A percentile compares a stretch with the other conserved stretches of the same genome.
Conservation (phyloP, 768 basidiomycete genomes). For the Xerocomellus intermedius region DNA sequence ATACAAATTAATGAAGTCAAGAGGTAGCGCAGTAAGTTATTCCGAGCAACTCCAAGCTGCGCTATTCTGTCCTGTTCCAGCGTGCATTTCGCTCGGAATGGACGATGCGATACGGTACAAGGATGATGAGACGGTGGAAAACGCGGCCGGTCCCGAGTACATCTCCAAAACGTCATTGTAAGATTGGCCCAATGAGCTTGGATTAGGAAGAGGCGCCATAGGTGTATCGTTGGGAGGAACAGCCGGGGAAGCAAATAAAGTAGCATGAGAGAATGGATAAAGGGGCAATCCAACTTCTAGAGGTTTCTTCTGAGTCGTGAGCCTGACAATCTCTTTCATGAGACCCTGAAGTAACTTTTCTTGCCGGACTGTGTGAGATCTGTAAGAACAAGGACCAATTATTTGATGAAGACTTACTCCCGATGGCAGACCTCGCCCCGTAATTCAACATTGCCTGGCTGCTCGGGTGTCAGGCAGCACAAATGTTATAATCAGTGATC, state of each 20-base stretch:
- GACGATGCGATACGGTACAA: constrained; percentile 8
- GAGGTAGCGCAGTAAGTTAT: constrained; percentile 1
- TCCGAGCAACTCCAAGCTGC: constrained; percentile 7
- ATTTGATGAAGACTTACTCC: constrained; percentile 51
- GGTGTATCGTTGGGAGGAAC: constrained; percentile 30
- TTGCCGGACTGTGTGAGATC: constrained; percentile 60
- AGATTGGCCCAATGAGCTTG: constrained; percentile 7
- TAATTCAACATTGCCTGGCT: constrained; percentile 86
- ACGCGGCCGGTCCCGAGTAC: constrained; percentile 4
- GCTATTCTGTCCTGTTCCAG: constrained; percentile 4
- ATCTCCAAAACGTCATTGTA: constrained; percentile 7
- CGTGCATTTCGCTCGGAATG: constrained; percentile 5
- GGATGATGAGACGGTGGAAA: not conserved
- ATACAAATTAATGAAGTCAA: constrained; percentile 7
- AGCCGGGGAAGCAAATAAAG: constrained; percentile 55
- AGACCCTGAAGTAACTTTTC: constrained; percentile 78
- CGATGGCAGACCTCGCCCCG: constrained; percentile 76
- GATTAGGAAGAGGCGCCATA: constrained; percentile 31
- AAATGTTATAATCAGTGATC: not conserved
- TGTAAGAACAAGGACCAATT: constrained; percentile 2
- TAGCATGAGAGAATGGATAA: constrained; percentile 75
- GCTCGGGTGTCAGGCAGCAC: constrained; percentile 9
- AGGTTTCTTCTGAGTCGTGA: constrained; percentile 79
- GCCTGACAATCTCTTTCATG: constrained; percentile 81
- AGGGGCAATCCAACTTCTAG: constrained; percentile 78